Conservation (phyloP, 805 yeast species). For the Maudiozyma bulderi region DNA sequence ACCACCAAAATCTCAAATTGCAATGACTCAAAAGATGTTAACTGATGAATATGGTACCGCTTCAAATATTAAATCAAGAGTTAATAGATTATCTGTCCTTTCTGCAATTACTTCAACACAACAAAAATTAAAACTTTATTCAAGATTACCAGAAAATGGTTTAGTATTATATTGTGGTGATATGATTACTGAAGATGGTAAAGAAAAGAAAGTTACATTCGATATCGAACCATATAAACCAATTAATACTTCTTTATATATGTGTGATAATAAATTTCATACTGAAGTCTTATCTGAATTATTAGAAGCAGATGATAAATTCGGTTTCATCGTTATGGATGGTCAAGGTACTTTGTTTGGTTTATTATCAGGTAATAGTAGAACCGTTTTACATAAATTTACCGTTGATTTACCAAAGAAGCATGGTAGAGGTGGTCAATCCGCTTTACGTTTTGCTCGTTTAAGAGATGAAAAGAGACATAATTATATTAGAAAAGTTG, state of each 20-base stretch:
- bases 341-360: slow-evolving; percentile 98
- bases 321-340: slow-evolving; percentile 98
- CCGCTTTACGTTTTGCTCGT: slow-evolving; percentile 98
- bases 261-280: slow-evolving; percentile 97
- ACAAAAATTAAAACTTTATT: slow-evolving; percentile 86
- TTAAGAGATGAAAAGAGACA: slow-evolving; percentile 98
- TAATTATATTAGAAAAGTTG: slow-evolving; percentile 94
- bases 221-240: slow-evolving; percentile 99
- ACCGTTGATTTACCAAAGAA: slow-evolving; percentile 96
- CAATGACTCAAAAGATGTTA: slow-evolving; percentile 79
- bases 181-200: slow-evolving; percentile 92
- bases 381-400: slow-evolving; percentile 93
- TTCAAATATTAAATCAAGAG: slow-evolving; percentile 94
- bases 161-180: slow-evolving; percentile 97
- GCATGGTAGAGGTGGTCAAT: slow-evolving; percentile 99
- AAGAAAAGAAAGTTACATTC: slow-evolving; percentile 90
- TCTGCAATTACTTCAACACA: slow-evolving; percentile 98
- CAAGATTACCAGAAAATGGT: slow-evolving; percentile 87
- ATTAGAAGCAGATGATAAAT: slow-evolving; percentile 88
- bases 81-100: slow-evolving; percentile 86
- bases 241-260: slow-evolving; percentile 88
- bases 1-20: slow-evolving; percentile 91
- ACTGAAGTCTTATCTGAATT: slow-evolving; percentile 93
- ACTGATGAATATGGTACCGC: slow-evolving; percentile 99
- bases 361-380: slow-evolving; percentile 88